Conservation (phyloP, 768 basidiomycete species). For the Calvatia gigantea region DNA sequence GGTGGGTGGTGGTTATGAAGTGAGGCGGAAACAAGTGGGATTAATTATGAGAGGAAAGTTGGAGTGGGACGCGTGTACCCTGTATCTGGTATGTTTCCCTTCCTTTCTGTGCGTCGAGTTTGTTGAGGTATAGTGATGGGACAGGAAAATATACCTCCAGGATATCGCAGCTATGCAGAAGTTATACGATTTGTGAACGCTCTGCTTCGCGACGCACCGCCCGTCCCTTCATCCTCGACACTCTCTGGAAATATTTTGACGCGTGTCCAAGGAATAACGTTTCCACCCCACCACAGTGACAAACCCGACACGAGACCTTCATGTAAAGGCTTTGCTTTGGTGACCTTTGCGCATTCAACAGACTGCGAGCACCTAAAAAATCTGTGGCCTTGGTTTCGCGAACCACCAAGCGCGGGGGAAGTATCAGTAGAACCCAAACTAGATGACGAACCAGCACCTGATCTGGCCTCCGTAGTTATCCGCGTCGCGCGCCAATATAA, state of each 20-base stretch:
- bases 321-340: conserved; percentile 75
- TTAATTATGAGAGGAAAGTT: conserved; percentile 22
- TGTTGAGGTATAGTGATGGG: background rate
- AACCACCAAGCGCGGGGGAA: conserved; percentile 11
- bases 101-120: background rate
- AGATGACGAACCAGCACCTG: background rate
- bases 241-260: background rate
- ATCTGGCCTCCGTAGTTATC: background rate
- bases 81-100: conserved; percentile 59
- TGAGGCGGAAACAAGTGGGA: conserved; percentile 51
- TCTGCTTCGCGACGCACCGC: conserved; percentile 25
- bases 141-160: conserved; percentile 69
- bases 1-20: conserved; percentile 55
- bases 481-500: conserved; percentile 55
- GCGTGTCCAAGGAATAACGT: conserved; percentile 48
- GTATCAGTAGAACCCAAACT: conserved; percentile 3
- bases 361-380: conserved; percentile 41
- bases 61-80: conserved; percentile 61
- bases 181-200: conserved; percentile 42
- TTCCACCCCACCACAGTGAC: conserved; percentile 67
- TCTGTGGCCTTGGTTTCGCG: conserved; percentile 57
- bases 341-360: conserved; percentile 43
- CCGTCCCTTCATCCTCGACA: background rate
- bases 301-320: conserved; percentile 48
- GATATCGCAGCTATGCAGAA: conserved; percentile 47